Percentiles rank a stretch among this genome's conserved stretches.
These are phyloP conservation scores for Gossypium australe DNA, from an alignment of 345 rosid genomes.

Conservation along the genomic window DNA sequence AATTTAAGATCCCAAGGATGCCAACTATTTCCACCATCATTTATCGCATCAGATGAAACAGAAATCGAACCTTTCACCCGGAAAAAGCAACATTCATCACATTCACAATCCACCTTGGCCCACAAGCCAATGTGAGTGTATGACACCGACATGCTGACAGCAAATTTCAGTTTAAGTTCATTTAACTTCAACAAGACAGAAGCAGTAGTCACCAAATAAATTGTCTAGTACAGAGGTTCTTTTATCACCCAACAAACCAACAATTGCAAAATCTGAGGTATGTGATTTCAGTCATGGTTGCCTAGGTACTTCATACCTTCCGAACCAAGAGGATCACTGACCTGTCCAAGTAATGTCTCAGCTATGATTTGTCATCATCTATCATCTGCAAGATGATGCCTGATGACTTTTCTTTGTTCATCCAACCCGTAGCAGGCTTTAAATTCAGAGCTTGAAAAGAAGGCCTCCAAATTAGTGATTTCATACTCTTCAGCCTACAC, in stretches of 20 bases:
- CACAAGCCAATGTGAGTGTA: not conserved
- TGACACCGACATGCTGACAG: not conserved
- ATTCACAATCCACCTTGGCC: not conserved
- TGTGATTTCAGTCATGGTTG: not conserved
- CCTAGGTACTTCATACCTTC: not conserved
- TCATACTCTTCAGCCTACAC: slow-evolving; percentile 83
- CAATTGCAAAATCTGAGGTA: not conserved
- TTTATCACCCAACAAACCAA: not conserved
- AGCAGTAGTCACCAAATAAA: not conserved
- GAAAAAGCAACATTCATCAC: too few relatives aligned
- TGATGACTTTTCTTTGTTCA: slow-evolving; percentile 43
- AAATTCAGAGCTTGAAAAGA: slow-evolving; percentile 72
- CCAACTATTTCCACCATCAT: too few relatives aligned
- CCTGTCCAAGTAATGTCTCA: not conserved
- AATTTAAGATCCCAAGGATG: too few relatives aligned
- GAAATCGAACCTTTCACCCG: too few relatives aligned
- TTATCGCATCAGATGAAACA: too few relatives aligned
- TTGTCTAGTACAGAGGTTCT: not conserved
- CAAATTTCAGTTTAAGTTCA: not conserved
- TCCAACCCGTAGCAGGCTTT: slow-evolving; percentile 67
- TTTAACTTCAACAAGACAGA: not conserved
- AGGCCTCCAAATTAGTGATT: slow-evolving; percentile 65
- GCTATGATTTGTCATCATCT: not conserved
- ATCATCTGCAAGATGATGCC: slow-evolving; percentile 29
- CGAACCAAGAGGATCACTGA: not conserved